Base-by-base conservation (phyloP, 1,284 basidiomycete species). In the Sutorius eximius region DNA sequence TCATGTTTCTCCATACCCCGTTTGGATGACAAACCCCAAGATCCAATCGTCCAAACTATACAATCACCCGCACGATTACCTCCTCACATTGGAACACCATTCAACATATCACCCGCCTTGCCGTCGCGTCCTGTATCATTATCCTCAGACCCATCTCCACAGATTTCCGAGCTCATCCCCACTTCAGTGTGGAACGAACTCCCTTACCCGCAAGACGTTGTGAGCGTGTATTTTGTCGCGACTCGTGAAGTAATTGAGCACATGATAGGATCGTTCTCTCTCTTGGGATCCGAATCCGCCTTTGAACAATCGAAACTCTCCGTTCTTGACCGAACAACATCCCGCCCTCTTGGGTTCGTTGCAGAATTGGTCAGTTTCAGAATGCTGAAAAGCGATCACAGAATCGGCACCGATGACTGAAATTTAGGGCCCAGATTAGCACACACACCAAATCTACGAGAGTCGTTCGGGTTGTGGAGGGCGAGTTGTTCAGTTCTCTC, bases 291-390 rank as follows among this genome's bases (percentile, higher is more conserved):
- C 77, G 33, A 66, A 84, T 37, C 75, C 76, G 24, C 63, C 70
- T 13, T 66, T 68, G n/a, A 73, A 70, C 51, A 62, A 70, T 22
- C 65, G 69, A 36, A 69, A 73, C 0, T 77, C 82, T 1, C 73
- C 82, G 1, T 85, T 89, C 62, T 66, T 90, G 24, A 86, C 86
- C 5, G 86, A 89, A 63, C 86, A 87, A 67, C 73, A 78, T 52
- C 64, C 67, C 38, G 61, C 73, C 8, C 66, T 81, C 2, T 81
- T 81, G 53, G 75, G 80, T 9, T 77, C 82, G 12, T 78, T 81
- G 18, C 75, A 80, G 61, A 75, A 83, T 56, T 71, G 79, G 87
- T 89, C 58, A 71, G 83, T 41, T 42, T 15, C 15, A 18, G 38
- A 47, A 34, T 32, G 7, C 24, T 5, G 24, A 32, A 29, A 41